Base-by-base conservation (phyloP, 371 early-diverging fungal genomes). In the Furculomyces boomerangus region DNA sequence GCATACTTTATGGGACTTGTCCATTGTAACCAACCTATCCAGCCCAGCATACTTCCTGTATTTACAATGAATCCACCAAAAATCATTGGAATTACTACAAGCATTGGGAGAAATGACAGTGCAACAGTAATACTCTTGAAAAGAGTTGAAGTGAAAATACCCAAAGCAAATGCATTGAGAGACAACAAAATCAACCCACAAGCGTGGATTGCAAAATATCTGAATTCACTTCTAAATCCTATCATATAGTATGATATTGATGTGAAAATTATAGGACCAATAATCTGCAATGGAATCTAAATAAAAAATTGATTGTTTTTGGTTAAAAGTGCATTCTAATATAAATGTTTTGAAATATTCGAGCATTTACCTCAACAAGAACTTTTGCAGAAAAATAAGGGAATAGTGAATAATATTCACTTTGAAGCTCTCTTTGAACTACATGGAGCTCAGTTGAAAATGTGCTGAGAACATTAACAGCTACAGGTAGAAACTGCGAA, bases 41-140 rank as follows among this genome's bases (percentile, higher is more conserved):
- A 79, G 0, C 63, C 71, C 0, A 82, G 79, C 48, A 80, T 75
- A 37, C 67, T 66, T 8, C 66, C 72, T 8, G 66, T 61, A 62
- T 80, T 84, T 57, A 80, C 74, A 49, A 83, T 65, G 52, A 83
- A 62, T 2, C 80, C 78, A 26, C 68, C 64, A 59, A 79, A 77
- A 31, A 74, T 62, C 60, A 74, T 53, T 18, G 66, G 55, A 2
- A 63, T 64, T 45, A 77, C 57, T 32, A 75, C 52, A 56, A 75
- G 59, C 60, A 59, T 58, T 25, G 75, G 75, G 27, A 76, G 37
- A 30, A 75, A 69, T 5, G 71, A 60, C 46, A 76, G 63, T n/a
- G 71, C 68, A 18, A 69, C 60, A 53, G 63, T 59, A 55, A 74
- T 51, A 26, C 63, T 56, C 3, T 55, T 22, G 57, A 79, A 74